A percentile compares a stretch with the other conserved stretches of the same genome.
Evolutionary conservation across 768 basidiomycete genomes (phyloP).

Genomic region (Kwoniella heveanensis): DNA sequence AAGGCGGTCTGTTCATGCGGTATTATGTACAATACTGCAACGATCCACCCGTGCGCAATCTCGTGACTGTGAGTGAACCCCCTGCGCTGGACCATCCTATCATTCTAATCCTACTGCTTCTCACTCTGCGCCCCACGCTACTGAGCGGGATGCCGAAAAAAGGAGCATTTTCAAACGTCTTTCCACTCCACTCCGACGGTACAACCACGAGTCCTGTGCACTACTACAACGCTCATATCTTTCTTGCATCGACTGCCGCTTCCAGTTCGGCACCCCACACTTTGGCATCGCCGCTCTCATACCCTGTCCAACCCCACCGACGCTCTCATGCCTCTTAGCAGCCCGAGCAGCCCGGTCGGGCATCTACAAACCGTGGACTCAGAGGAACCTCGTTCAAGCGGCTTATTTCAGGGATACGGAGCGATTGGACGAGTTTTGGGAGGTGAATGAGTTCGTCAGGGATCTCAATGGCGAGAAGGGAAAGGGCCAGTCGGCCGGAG

Average conservation of each 20-base stretch:
- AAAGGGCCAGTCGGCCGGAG: slow-evolving; percentile 26
- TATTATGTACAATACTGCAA: slow-evolving; percentile 56
- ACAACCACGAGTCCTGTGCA: too few relatives aligned
- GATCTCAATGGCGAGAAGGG: slow-evolving; percentile 56
- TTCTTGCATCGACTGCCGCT: too few relatives aligned
- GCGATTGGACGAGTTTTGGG: slow-evolving; percentile 54
- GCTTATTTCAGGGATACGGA: slow-evolving; percentile 58
- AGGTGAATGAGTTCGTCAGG: slow-evolving; percentile 50
- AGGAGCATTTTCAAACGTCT: background rate
- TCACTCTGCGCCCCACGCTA: too few relatives aligned
- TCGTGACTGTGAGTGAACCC: slow-evolving; percentile 57
- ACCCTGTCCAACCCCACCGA: slow-evolving; percentile 56
- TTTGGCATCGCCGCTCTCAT: slow-evolving; percentile 57
- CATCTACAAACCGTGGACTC: slow-evolving; percentile 53
- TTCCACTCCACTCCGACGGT: too few relatives aligned
- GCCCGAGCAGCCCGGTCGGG: slow-evolving; percentile 50
- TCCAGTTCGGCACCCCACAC: slow-evolving; percentile 56
- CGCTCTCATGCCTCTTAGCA: slow-evolving; percentile 52
- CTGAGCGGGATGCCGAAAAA: too few relatives aligned
- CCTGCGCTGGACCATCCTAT: too few relatives aligned
- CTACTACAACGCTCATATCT: too few relatives aligned
- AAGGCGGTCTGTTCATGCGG: slow-evolving; percentile 58
- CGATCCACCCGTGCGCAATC: slow-evolving; percentile 49
- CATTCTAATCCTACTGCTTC: too few relatives aligned
- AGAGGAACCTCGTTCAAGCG: slow-evolving; percentile 54